Evolutionary conservation across 2,329 filamentous ascomycete species (phyloP), one percentile per base, ranked within the genome.

Genomic region (Ceratocystis colombiana): DNA sequence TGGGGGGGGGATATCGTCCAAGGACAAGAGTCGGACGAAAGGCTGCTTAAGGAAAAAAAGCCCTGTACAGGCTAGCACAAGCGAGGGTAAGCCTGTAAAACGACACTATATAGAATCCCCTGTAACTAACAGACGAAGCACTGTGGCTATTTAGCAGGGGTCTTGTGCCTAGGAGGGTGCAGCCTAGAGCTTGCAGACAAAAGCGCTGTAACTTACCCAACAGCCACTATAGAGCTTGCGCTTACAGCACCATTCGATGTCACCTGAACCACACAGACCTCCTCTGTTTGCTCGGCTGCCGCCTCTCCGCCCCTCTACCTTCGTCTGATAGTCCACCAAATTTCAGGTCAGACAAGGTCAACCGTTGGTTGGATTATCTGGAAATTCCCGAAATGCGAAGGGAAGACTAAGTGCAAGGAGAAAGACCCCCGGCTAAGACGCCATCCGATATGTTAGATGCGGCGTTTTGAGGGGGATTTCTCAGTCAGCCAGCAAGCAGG

Each of bases 361-460:
- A 30, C 53, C 15, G 10, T 57, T 57, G 8, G 50, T 28, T 28
- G 22, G 53, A 6, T 15, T 28, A 33, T 15, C 22, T 57, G 53
- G 22, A 57, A 57, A 57, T 57, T 30, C 53, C 53, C 53, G 53
- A 57, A 57, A 57, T 57, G 53, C 12, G 3, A 57, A 41, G 37
- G 53, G 22, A 57, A 57, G 30, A 25, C 53, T 12, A 57, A 57
- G 53, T 28, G 53, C 53, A 57, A 22, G 15, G n/a, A 48, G 45
- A 48, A 59, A 59, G 33, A 59, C 25, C 53, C n/a, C 53, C 53
- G 53, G 53, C 4, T 30, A 28, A 59, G 28, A 59, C 53, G 53
- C 53, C 53, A 59, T 59, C 53, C 53, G 53, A 59, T 59, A 28
- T 59, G 53, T 59, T 59, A 12, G 12, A 59, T 59, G 28, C 53